Evolutionary conservation across 495 filamentous ascomycete species (phyloP).

Genomic region (Thermothielavioides terrestris): DNA sequence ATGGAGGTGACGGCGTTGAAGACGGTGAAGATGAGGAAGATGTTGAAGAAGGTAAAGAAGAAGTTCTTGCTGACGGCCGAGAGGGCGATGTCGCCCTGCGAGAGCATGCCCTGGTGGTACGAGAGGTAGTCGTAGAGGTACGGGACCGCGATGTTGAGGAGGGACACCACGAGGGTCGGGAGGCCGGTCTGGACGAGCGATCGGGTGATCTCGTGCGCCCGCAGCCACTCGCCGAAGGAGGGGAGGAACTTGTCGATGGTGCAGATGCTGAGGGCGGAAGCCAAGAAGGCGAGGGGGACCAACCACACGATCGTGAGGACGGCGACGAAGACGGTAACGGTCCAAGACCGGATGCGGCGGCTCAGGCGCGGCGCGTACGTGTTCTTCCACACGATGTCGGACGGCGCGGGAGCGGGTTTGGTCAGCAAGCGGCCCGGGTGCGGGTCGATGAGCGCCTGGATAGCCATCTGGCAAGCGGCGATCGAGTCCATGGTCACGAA

Average conservation of each 20-base stretch:
- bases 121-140: constrained; percentile 94
- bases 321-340: constrained; percentile 70
- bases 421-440: constrained; percentile 77
- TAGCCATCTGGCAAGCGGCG: constrained; percentile 84
- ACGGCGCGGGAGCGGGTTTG: constrained; percentile 75
- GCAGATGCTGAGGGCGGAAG: constrained; percentile 65
- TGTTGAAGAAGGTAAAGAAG: constrained; percentile 99
- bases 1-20: constrained; percentile 74
- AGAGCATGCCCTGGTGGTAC: constrained; percentile 86
- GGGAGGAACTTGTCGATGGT: constrained; percentile 67
- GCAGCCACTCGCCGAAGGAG: constrained; percentile 56
- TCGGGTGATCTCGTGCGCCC: constrained; percentile 54
- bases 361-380: constrained; percentile 73
- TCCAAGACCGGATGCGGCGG: constrained; percentile 69
- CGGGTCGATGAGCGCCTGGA: constrained; percentile 86
- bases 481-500: constrained; percentile 97
- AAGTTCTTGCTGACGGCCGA: constrained; percentile 97
- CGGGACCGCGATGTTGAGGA: constrained; percentile 82
- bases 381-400: constrained; percentile 87
- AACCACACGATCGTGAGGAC: constrained; percentile 87
- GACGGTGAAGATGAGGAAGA: constrained; percentile 90
- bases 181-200: constrained; percentile 81
- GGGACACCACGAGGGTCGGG: constrained; percentile 72
- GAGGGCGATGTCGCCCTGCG: constrained; percentile 87
- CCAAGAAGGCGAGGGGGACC: constrained; percentile 70